phyloP scores from a whole-genome alignment of 352 stramenopile species.

The Phytophthora pseudosyringae region DNA sequence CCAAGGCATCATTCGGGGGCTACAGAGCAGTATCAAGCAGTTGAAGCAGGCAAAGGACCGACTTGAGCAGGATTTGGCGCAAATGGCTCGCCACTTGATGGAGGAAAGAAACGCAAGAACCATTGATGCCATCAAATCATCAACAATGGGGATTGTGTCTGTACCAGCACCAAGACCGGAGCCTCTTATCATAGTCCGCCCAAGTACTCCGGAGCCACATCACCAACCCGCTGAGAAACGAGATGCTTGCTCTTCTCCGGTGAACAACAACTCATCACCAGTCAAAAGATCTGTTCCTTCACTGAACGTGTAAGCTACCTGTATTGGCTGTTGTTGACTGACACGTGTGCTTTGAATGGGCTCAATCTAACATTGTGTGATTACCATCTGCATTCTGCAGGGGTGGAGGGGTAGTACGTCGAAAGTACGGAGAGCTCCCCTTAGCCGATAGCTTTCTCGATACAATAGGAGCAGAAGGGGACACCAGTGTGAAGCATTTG shows the following conservation, averaged over 20 bases:
- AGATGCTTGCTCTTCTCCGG: constrained; percentile 70
- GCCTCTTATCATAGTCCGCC: constrained; percentile 20
- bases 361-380: constrained; percentile 3
- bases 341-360: background rate
- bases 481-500: constrained; percentile 62
- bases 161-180: constrained; percentile 16
- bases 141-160: constrained; percentile 14
- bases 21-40: constrained; percentile 86
- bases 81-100: constrained; percentile 65
- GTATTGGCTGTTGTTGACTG: background rate
- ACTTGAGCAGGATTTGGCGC: constrained; percentile 67
- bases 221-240: constrained; percentile 45
- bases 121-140: constrained; percentile 37
- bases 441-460: constrained; percentile 32
- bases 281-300: background rate
- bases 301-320: constrained; percentile 27
- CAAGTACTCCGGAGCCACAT: constrained; percentile 11
- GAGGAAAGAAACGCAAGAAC: constrained; percentile 68
- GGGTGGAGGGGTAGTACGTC: constrained; percentile 34
- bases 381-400: constrained; percentile 28
- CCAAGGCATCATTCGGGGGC: constrained; percentile 75
- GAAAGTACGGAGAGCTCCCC: constrained; percentile 42
- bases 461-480: constrained; percentile 20
- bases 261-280: constrained; percentile 36
- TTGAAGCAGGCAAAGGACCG: constrained; percentile 80